Base-by-base conservation (phyloP, 345 rosid genomes). In the Populus pruinosa region DNA sequence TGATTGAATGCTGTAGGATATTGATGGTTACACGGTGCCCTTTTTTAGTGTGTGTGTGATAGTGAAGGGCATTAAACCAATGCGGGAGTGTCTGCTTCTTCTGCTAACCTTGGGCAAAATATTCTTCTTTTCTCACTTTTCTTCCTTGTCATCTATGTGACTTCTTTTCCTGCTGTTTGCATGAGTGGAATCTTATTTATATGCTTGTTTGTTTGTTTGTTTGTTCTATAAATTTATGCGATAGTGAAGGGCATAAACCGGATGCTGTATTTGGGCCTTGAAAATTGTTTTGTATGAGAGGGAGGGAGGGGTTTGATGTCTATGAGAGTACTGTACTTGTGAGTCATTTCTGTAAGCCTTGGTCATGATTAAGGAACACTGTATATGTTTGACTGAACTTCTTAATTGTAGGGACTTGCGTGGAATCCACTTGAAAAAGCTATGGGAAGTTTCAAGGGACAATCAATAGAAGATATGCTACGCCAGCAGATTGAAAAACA, bases 351-450 rank as follows among this genome's bases (percentile, higher is more conserved):
- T 68, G 35, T 64, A 29, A 29, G 29, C 36, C 12, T 23, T 25
- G 68, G 16, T 4, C 29, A 11, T 2, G 27, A 63, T 63, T n/a
- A n/a, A 27, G 36, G 27, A n/a, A 23, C 8, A 10, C 31, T 29
- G 25, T 21, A 17, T 7, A 47, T 25, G 31, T 64, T 20, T 68
- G 63, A 47, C 16, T 23, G n/a, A 39, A 63, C 7, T 35, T 65
- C 8, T 61, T 74, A 59, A 62, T 63, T 64, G 38, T 73, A 91
- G 98, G 86, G 83, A 78, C 88, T 88, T 44, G 84, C 88, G 29
- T 90, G 91, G 94, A 87, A 90, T 47, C 61, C 81, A 36, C 71
- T 74, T 39, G 76, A 75, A 12, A 74, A 78, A 23, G 64, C 67
- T 31, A 70, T 66, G 75, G 76, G 38, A 74, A 66, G 75, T 50